These are phyloP conservation scores for Beauveria asiatica DNA, from an alignment of 2,329 filamentous ascomycete genomes.

Conservation along the genomic window DNA sequence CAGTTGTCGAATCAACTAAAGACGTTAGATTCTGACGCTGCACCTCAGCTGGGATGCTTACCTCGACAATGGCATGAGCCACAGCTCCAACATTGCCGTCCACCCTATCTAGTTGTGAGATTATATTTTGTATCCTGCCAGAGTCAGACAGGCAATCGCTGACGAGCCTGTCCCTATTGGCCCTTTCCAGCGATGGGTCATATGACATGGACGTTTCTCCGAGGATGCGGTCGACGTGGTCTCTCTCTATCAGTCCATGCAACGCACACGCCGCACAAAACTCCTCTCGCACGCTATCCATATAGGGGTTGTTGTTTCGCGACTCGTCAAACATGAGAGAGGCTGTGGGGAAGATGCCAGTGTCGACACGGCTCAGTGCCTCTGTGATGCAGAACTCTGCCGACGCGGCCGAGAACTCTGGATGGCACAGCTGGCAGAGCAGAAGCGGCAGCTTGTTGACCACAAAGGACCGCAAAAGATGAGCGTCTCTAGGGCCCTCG, in stretches of 20 bases:
- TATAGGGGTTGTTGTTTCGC: conserved; percentile 49
- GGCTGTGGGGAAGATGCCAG: conserved; percentile 60
- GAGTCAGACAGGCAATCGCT: conserved; percentile 69
- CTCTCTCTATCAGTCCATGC: conserved; percentile 72
- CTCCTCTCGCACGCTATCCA: conserved; percentile 54
- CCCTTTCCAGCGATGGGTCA: conserved; percentile 64
- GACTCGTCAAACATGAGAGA: conserved; percentile 51
- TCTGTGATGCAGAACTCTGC: conserved; percentile 61
- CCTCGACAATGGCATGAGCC: conserved; percentile 67
- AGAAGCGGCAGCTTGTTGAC: conserved; percentile 57
- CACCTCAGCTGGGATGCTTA: conserved; percentile 24
- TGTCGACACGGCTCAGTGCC: conserved; percentile 73
- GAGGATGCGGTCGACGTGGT: conserved; percentile 69
- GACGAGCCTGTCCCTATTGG: conserved; percentile 69
- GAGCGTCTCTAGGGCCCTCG: conserved; percentile 49
- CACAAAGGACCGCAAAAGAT: conserved; percentile 77
- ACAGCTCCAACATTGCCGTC: conserved; percentile 88
- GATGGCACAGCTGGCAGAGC: conserved; percentile 47
- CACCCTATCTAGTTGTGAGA: conserved; percentile 79
- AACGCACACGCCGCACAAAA: conserved; percentile 88
- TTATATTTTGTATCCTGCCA: conserved; percentile 64
- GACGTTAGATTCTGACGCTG: conserved; percentile 1
- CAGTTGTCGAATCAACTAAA: conserved; percentile 56
- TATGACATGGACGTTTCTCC: conserved; percentile 79
- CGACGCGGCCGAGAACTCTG: conserved; percentile 66